Evolutionary conservation across 345 rosid genomes (phyloP), one percentile per base, ranked within the genome.

Genomic region (Erysimum cheiranthoides): DNA sequence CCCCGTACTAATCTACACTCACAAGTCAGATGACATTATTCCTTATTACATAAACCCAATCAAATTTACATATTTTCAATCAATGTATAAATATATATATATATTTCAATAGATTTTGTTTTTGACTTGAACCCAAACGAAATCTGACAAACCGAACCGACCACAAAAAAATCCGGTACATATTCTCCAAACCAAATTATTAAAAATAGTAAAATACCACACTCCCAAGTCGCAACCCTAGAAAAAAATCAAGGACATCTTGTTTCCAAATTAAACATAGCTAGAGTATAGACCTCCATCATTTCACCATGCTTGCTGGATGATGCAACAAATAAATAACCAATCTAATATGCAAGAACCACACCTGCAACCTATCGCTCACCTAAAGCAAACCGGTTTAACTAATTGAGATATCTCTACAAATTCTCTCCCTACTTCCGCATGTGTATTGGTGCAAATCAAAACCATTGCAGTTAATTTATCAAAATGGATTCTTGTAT

Each of bases 401-500:
- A n/a, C 68, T 38, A 47, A 57, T 63, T 71, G 21, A 52, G 18
- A 12, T 58, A 39, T 46, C 34, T 30, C 61, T 77, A 77, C 76
- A 71, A 30, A 65, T 57, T 59, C 40, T 57, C 43, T 32, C 36
- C 16, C 8, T 50, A 21, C 46, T 39, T 21, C 35, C 27, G 34
- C 39, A 4, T 66, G 16, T 3, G 31, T 35, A 31, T 16, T 45
- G 21, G 56, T 25, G 59, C 27, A 35, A 74, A 28, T 57, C 65
- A 32, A 34, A 73, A 73, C 28, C 42, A 28, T 74, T 5, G 13
- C 35, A 54, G 32, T 69, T 18, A 7, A 1, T 14, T 50, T 62
- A 13, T 60, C 59, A 61, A 49, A 50, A 90, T 89, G 94, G 93
- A 83, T 84, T 74, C 92, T 58, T 82, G 73, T 53, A 84, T 91